These are phyloP conservation scores for Talaromyces islandicus DNA, from an alignment of 2,329 filamentous ascomycete genomes.

Conservation along the genomic window DNA sequence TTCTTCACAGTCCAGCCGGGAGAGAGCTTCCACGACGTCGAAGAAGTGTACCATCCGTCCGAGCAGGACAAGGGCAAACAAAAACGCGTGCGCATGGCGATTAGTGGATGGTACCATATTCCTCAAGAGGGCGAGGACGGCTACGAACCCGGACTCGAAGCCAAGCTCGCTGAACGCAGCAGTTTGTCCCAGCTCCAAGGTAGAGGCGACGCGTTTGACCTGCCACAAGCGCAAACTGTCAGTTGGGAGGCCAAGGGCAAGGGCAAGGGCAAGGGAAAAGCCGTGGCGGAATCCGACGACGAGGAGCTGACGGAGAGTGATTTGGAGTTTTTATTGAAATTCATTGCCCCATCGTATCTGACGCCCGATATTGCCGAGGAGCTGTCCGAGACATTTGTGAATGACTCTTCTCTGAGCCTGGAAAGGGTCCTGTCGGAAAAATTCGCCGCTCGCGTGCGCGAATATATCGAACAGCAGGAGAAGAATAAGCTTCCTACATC, in stretches of 20 bases:
- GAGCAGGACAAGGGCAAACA: constrained; percentile 54
- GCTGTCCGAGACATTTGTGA: constrained; percentile 70
- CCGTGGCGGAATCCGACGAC: constrained; percentile 46
- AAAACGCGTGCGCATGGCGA: constrained; percentile 78
- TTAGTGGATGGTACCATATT: constrained; percentile 98
- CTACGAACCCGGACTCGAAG: constrained; percentile 80
- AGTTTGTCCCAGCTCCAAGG: constrained; percentile 89
- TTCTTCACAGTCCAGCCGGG: constrained; percentile 98
- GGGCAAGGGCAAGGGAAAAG: constrained; percentile 32
- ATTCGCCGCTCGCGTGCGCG: constrained; percentile 66
- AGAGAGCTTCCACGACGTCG: constrained; percentile 98
- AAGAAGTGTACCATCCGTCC: constrained; percentile 81
- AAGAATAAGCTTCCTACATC: constrained; percentile 35
- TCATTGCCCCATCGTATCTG: constrained; percentile 82
- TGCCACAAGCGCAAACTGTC: constrained; percentile 60
- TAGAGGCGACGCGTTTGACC: constrained; percentile 83
- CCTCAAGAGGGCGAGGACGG: constrained; percentile 91
- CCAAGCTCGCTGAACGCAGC: constrained; percentile 81
- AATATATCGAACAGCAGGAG: constrained; percentile 65
- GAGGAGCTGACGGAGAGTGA: constrained; percentile 67
- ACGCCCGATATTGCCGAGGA: constrained; percentile 86
- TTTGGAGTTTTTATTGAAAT: constrained; percentile 83
- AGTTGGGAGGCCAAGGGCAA: constrained; percentile 32
- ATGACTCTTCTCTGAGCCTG: constrained; percentile 78
- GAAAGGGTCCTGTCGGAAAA: constrained; percentile 71